These are phyloP conservation scores for Chytriomyces sp. DNA, from an alignment of 192 early-diverging fungal species.

Conservation along the genomic window DNA sequence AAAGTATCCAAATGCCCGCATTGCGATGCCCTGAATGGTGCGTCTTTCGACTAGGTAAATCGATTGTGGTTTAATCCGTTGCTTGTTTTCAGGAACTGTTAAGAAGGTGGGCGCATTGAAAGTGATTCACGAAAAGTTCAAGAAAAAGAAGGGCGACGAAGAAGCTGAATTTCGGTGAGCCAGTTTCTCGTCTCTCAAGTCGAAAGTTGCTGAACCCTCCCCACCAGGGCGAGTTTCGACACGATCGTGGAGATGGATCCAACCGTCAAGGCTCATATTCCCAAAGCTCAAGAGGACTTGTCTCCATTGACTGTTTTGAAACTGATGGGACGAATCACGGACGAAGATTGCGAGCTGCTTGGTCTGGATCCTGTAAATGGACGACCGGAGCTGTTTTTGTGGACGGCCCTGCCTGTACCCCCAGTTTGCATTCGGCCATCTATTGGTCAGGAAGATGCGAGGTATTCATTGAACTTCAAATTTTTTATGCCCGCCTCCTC, in stretches of 20 bases:
- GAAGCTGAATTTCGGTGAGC: slow-evolving; percentile 65
- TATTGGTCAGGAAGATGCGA: slow-evolving; percentile 88
- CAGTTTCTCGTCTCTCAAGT: background rate
- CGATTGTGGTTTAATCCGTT: background rate
- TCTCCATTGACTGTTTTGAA: slow-evolving; percentile 85
- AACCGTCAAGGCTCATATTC: slow-evolving; percentile 74
- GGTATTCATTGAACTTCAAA: slow-evolving; percentile 25
- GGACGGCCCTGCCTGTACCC: slow-evolving; percentile 94
- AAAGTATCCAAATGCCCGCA: slow-evolving; percentile 84
- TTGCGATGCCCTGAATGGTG: slow-evolving; percentile 82
- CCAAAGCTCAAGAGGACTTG: slow-evolving; percentile 91
- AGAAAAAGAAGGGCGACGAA: slow-evolving; percentile 80
- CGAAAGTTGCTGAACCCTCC: background rate
- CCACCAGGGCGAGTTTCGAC: slow-evolving; percentile 68
- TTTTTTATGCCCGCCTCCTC: background rate
- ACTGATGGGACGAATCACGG: slow-evolving; percentile 84
- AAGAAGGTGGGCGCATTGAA: slow-evolving; percentile 96
- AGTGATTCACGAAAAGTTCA: slow-evolving; percentile 93
- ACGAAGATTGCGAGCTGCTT: slow-evolving; percentile 95
- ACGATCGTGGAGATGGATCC: slow-evolving; percentile 75
- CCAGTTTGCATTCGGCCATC: slow-evolving; percentile 96
- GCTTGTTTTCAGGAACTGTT: slow-evolving; percentile 66
- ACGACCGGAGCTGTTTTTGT: slow-evolving; percentile 90
- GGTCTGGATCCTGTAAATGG: slow-evolving; percentile 84
- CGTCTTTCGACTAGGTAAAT: background rate